Evolutionary conservation across 495 filamentous ascomycete species (phyloP), one percentile per base, ranked within the genome.

Genomic region (Penicillium antarcticum): DNA sequence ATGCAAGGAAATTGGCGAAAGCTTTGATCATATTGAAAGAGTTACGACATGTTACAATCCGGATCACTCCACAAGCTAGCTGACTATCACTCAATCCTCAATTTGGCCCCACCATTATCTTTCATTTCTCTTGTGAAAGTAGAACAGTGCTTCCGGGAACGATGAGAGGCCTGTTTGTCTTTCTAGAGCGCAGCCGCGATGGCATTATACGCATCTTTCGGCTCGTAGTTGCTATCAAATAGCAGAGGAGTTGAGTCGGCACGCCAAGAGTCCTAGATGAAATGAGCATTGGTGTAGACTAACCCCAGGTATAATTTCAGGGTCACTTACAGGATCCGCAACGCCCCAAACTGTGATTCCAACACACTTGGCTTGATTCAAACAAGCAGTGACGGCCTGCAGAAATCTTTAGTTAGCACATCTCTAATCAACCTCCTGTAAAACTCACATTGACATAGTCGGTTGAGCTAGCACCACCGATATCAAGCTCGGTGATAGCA

Each of bases 301-400:
- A 2, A 11, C 45, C 24, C 16, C 23, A 5, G 19, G 13, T 2
- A 1, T 33, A 13, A 5, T 4, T 9, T 32, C 13, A 34, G 19
- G 12, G 33, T 46, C 13, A 57, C 71, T 63, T 83, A 68, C 83
- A 16, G 67, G 62, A 56, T 89, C 87, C 47, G 81, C 72, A 10
- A 91, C 82, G 60, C 87, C 87, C 87, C 87, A 91, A 33, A 86
- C 84, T 14, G 87, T 89, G 56, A 91, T 82, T 49, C 86, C 86
- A 18, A 89, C 78, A 63, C 87, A 90, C 65, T 83, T 85, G 6
- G 73, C 51, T 58, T 83, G 74, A 51, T 75, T 68, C 34, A 87
- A 61, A 59, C 87, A 90, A 24, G 84, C 85, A 18, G 84, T 79
- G 53, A 80, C 77, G 36, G 85, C 77, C 68, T 71, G 41, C 21